A percentile compares a stretch with the other conserved stretches of the same genome.
Evolutionary conservation across 2,329 filamentous ascomycete genomes (phyloP).

Genomic region (Chrysosphaeria jannelii): DNA sequence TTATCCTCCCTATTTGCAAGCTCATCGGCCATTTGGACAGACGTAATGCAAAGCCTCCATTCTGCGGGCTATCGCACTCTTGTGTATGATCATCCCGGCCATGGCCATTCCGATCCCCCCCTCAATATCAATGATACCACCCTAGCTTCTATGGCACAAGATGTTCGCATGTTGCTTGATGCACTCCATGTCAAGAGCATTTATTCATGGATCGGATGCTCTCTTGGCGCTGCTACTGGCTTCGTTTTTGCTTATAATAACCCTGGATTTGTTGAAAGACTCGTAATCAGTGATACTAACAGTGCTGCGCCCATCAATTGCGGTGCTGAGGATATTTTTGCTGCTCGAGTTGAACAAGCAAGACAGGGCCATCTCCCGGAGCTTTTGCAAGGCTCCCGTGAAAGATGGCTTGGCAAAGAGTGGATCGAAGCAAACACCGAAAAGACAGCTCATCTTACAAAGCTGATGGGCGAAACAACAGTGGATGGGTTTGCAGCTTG

Average conservation of each 20-base stretch:
- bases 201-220: conserved; percentile 14
- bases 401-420: conserved; percentile 7
- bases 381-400: conserved; percentile 1
- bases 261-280: conserved; percentile 10
- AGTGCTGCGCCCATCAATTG: conserved; percentile 11
- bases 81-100: conserved; percentile 14
- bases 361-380: conserved; percentile 1
- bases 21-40: conserved; percentile 11
- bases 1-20: conserved; percentile 12
- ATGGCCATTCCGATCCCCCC: conserved; percentile 11
- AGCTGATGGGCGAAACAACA: conserved; percentile 10
- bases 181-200: conserved; percentile 7
- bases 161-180: conserved; percentile 9
- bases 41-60: conserved; percentile 9
- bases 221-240: conserved; percentile 13
- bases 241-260: conserved; percentile 12
- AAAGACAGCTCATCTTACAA: conserved; percentile 1
- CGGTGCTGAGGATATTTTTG: conserved; percentile 10
- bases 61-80: conserved; percentile 11
- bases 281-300: conserved; percentile 14
- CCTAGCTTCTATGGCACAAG: conserved; percentile 11
- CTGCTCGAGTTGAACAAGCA: conserved; percentile 7
- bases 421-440: conserved; percentile 10
- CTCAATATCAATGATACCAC: conserved; percentile 9
- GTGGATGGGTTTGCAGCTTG: conserved; percentile 14